Percentiles rank a stretch among this genome's conserved stretches.
These are phyloP conservation scores for Tetrapisispora taiwanensis DNA, from an alignment of 805 yeast genomes.

Conservation along the genomic window DNA sequence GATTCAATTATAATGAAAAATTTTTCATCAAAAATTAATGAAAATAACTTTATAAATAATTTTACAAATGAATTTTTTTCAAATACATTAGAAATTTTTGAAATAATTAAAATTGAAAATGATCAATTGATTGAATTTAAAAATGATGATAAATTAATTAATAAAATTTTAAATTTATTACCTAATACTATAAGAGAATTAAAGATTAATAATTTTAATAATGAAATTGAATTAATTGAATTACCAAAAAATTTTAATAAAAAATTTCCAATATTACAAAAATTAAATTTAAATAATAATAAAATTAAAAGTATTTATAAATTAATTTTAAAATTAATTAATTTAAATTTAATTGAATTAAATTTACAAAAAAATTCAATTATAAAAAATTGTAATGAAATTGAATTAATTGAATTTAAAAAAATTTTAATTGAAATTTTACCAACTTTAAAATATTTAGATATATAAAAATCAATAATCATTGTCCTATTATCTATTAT, in stretches of 20 bases:
- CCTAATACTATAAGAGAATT: constrained; percentile 2
- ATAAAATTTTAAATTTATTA: background rate
- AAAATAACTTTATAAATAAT: background rate
- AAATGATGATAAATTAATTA: background rate
- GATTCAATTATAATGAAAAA: background rate
- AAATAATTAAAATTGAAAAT: background rate
- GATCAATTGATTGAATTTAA: too few species aligned
- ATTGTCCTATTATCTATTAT: too few species aligned
- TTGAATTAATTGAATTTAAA: background rate
- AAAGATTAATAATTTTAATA: background rate
- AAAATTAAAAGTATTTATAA: background rate
- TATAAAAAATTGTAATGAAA: background rate
- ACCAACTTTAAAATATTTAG: background rate
- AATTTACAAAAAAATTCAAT: background rate
- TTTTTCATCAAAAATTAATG: background rate
- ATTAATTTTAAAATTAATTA: background rate
- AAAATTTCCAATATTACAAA: constrained; percentile 1
- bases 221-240: constrained; percentile 1
- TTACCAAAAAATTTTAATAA: background rate
- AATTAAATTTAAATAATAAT: background rate
- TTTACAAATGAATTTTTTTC: background rate
- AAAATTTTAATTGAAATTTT: background rate
- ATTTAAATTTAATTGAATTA: background rate
- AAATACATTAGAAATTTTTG: constrained; percentile 1
- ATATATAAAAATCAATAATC: background rate